These are phyloP conservation scores for button mushroom (Agaricus bisporus) DNA, from an alignment of 768 basidiomycete genomes.

Conservation along the genomic window DNA sequence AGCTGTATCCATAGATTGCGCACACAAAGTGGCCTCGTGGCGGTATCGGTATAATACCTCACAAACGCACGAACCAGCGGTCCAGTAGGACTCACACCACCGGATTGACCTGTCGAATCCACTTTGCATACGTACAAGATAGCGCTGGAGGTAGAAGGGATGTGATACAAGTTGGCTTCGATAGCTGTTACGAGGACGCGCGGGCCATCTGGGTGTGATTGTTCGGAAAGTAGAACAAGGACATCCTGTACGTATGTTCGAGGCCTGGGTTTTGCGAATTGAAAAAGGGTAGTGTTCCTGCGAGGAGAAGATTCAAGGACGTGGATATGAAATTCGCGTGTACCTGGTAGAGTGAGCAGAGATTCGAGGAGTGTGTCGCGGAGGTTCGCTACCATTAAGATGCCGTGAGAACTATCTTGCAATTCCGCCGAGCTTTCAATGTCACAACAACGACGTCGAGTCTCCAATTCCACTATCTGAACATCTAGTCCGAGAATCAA, in stretches of 20 bases:
- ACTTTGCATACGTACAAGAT: constrained; percentile 92
- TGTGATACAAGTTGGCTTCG: constrained; percentile 68
- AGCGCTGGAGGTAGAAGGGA: constrained; percentile 62
- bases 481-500: too few species aligned
- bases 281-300: constrained; percentile 67
- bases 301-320: constrained; percentile 64
- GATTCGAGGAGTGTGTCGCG: constrained; percentile 57
- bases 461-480: too few species aligned
- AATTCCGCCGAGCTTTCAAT: background rate
- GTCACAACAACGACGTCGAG: too few species aligned
- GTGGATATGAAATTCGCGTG: constrained; percentile 69
- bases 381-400: constrained; percentile 24
- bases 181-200: constrained; percentile 72
- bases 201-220: constrained; percentile 28
- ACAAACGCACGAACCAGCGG: constrained; percentile 65
- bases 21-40: constrained; percentile 53
- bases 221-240: constrained; percentile 69
- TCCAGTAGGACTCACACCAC: constrained; percentile 59
- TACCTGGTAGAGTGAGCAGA: constrained; percentile 54
- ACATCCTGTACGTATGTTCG: constrained; percentile 71
- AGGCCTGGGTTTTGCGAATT: constrained; percentile 63
- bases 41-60: constrained; percentile 52
- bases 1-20: constrained; percentile 74
- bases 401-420: constrained; percentile 2
- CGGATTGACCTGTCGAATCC: constrained; percentile 81